Percentiles rank a stretch among this genome's conserved stretches.
These are phyloP conservation scores for Gleditsia sinensis DNA, from an alignment of 306 rosid species.

Conservation along the genomic window DNA sequence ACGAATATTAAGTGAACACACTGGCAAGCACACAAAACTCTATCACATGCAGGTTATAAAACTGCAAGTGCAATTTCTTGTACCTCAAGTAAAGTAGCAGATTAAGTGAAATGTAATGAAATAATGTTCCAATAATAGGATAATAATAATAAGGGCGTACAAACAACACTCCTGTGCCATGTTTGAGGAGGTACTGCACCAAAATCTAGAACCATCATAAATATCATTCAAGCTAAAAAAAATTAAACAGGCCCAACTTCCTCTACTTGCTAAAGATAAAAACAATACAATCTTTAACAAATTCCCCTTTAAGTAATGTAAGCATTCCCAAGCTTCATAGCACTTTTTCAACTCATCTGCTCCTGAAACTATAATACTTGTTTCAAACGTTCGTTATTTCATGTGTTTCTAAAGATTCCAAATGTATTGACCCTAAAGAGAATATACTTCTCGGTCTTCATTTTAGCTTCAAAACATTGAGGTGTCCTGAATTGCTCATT, in stretches of 20 bases:
- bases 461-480: not conserved
- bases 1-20: conserved; percentile 1
- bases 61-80: not conserved
- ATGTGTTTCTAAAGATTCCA: not conserved
- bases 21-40: not conserved
- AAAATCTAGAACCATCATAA: not conserved
- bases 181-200: not conserved
- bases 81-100: not conserved
- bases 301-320: not conserved
- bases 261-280: not conserved
- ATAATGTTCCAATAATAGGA: not conserved
- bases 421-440: not conserved
- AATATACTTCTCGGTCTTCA: too few species aligned
- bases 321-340: not conserved
- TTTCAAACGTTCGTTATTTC: not conserved
- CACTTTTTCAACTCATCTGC: not conserved
- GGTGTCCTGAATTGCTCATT: not conserved
- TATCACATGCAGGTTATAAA: not conserved
- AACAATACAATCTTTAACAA: not conserved
- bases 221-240: not conserved
- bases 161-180: not conserved
- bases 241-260: not conserved
- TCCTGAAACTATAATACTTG: not conserved
- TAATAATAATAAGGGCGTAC: not conserved
- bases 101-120: not conserved